Percentiles rank a stretch among this genome's conserved stretches.
Conservation (phyloP, 768 basidiomycete genomes). For the Mrakia gelida region DNA sequence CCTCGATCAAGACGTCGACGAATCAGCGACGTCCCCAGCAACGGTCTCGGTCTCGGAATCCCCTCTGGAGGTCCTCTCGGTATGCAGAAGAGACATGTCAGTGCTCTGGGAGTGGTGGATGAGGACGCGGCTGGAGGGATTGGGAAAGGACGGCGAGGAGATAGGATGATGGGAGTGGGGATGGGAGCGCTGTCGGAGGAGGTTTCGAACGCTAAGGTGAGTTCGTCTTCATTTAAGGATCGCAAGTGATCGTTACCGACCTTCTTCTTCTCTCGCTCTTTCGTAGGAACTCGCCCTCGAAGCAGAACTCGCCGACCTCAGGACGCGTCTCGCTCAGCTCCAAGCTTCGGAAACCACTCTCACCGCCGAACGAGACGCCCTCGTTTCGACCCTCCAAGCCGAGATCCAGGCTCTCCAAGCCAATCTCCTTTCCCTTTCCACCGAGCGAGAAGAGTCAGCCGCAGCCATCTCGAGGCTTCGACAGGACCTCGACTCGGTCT, state of each 20-base stretch:
- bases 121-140: slow-evolving; percentile 11
- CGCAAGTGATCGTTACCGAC: neutral
- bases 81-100: slow-evolving; percentile 8
- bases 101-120: slow-evolving; percentile 10
- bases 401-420: slow-evolving; percentile 2
- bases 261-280: neutral
- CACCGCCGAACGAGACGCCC: neutral
- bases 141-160: slow-evolving; percentile 13
- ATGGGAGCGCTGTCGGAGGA: neutral
- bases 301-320: neutral
- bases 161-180: neutral
- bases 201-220: neutral
- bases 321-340: neutral
- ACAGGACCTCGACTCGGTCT: neutral
- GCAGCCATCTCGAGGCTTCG: neutral
- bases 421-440: neutral
- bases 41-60: slow-evolving; percentile 34
- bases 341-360: neutral
- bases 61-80: neutral
- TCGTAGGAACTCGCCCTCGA: neutral
- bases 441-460: neutral
- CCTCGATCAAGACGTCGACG: slow-evolving; percentile 39
- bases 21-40: slow-evolving; percentile 42
- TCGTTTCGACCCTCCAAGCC: neutral
- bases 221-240: neutral